Base-by-base conservation (phyloP, 306 rosid genomes). In the Carpinus fangiana region DNA sequence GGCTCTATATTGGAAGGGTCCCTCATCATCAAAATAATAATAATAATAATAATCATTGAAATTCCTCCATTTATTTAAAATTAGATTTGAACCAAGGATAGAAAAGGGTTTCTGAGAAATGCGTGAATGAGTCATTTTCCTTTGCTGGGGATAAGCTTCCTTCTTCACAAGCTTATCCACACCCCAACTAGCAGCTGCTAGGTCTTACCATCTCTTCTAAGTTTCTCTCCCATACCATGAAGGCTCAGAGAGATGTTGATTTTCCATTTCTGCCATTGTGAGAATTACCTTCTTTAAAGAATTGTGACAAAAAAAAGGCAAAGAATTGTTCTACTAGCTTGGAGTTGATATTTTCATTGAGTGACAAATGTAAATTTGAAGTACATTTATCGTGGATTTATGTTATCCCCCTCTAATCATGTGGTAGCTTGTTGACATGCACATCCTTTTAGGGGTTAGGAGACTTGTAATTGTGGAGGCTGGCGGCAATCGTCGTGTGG, bases 401-500 rank as follows among this genome's bases (percentile, higher is more conserved):
- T 17, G 7, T 13, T 20, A 3, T 56, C 20, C 31, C 1, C 52
- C 51, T 47, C 34, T 48, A 47, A 56, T 48, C 38, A 54, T 55
- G 10, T 66, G 48, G 23, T 17, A 4, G 64, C 67, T 81, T 80
- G 67, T 64, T 82, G 75, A 56, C 67, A 48, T 21, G 41, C 48
- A 23, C 26, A 12, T 68, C 13, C 16, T 67, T 78, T 50, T 85
- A 92, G 95, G 95, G 73, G 90, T 92, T 70, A 86, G 95, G 88
- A 92, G 97, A 79, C 90, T 92, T 61, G 93, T 92, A 86, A 82
- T 90, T 82, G 97, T 92, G 79, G 97, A 92, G 83, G 95, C 97
- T 17, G 97, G 97, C 62, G 89, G 92, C 91, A 92, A 89, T 87
- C 95, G 97, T 87, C 95, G 97, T 7, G 97, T 92, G 54, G 93